Evolutionary conservation across 768 basidiomycete species (phyloP).

Genomic region (Xerocomus brunneocitrinus): DNA sequence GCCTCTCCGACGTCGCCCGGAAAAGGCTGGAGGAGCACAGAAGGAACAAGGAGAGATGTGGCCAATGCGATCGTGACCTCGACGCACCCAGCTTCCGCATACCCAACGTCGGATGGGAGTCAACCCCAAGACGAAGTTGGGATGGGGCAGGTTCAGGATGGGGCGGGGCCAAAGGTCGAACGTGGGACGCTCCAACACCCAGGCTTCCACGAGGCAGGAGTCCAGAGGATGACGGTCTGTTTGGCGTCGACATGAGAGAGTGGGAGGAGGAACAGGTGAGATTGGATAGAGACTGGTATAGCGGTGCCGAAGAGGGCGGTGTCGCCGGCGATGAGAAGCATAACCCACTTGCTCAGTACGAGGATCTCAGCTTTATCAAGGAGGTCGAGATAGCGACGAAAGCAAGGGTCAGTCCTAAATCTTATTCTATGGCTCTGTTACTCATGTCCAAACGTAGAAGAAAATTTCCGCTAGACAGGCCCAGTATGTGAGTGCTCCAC

Average conservation of each 20-base stretch:
- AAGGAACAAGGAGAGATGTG: slow-evolving; percentile 55
- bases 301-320: slow-evolving; percentile 81
- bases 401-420: slow-evolving; percentile 50
- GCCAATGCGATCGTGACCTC: slow-evolving; percentile 35
- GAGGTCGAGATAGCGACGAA: slow-evolving; percentile 74
- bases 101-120: slow-evolving; percentile 91
- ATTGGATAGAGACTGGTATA: slow-evolving; percentile 96
- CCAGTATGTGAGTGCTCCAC: slow-evolving; percentile 69
- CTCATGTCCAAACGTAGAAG: slow-evolving; percentile 27
- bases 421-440: background rate
- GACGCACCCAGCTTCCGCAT: slow-evolving; percentile 84
- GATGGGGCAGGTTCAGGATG: slow-evolving; percentile 57
- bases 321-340: slow-evolving; percentile 90
- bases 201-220: slow-evolving; percentile 61
- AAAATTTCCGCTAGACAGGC: slow-evolving; percentile 55
- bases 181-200: slow-evolving; percentile 87
- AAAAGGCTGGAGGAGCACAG: slow-evolving; percentile 74
- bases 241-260: slow-evolving; percentile 72
- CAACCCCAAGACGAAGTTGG: slow-evolving; percentile 66
- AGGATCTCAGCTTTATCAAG: slow-evolving; percentile 69
- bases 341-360: slow-evolving; percentile 90
- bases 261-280: slow-evolving; percentile 97
- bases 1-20: slow-evolving; percentile 73
- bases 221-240: slow-evolving; percentile 61
- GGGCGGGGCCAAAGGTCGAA: slow-evolving; percentile 49